Base-by-base conservation (phyloP, 495 filamentous ascomycete genomes). In the Xylaria sp. region DNA sequence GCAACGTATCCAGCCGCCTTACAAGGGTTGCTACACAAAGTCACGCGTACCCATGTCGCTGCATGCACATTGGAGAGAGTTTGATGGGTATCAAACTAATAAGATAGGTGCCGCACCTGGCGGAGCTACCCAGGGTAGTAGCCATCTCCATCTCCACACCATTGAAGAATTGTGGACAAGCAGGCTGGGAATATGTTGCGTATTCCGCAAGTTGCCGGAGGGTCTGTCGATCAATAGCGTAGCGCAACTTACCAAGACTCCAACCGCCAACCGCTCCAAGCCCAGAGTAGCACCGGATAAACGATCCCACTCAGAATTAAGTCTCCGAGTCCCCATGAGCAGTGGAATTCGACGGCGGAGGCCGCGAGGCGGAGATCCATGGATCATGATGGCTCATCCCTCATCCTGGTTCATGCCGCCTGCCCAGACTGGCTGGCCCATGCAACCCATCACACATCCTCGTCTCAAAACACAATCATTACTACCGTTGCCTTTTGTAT, bases 151-250 rank as follows among this genome's bases (percentile, higher is more conserved):
- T 29, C 1, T 41, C 59, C 21, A 62, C 35, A 33, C 37, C 21
- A 11, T 62, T 62, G 19, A 11, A 15, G 26, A 41, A 62, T 59
- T 59, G 57, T 59, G 57, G 57, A 33, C 31, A 37, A 21, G 1
- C 17, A 5, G 52, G 17, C 57, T 37, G 9, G 31, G 31, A 40
- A 37, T 52, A 44, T 24, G 62, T 66, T 66, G 62, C 62, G 62
- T 35, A 52, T 66, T 52, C 44, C 62, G 62, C 62, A 66, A 17
- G 62, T 37, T 37, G 31, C 62, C 62, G 62, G 62, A 66, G 29
- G 19, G 29, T 66, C 62, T 31, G 62, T 50, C 26, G n/a, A 19
- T 66, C 62, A 24, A 43, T 31, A 33, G 15, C 15, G 24, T 19
- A 48, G 15, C 7, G 6, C 21, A 15, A 35, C 40, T 52, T 15